Evolutionary conservation across 441 rosid species (phyloP), one percentile per base, ranked within the genome.

Genomic region (Metrosideros polymorpha): DNA sequence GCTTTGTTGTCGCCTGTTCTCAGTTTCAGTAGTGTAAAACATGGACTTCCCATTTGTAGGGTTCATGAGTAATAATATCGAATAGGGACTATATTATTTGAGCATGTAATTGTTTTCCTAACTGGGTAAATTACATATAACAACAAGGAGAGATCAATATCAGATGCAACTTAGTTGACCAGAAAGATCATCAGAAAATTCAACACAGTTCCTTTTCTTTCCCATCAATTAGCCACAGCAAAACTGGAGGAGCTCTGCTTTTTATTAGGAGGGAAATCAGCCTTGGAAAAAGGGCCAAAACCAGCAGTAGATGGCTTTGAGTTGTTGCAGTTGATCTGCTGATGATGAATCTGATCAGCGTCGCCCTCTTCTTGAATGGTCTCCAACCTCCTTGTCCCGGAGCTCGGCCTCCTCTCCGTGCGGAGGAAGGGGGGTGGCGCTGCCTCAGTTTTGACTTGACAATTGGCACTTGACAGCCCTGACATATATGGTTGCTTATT

Each of bases 331-430:
- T 50, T 12, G 47, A 66, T 24, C 79, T 35, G 79, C 2, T 25
- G 57, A 24, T 66, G 77, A 19, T 35, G 77, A 22, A 18, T 35
- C 86, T 75, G 86, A 9, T 63, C 43, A 12, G 83, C 45, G 24
- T 77, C 84, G 2, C 63, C 86, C 30, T 85, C 87, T 32, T 85
- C 87, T 53, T 85, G 61, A 47, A 85, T 85, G 42, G 87, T 85
- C 71, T 85, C 87, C 29, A 85, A 49, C 56, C 63, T 85, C 52
- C 32, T 53, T 24, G 52, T 79, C 75, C 87, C 84, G 25, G 54
- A 85, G 84, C 87, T 55, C 22, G 51, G 84, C 84, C 84, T 76
- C 71, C 71, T 85, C 87, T 85, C 75, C 35, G 54, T 25, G 10
- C 29, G 76, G 39, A 85, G 84, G 84, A 77, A 43, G 84, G 42